Evolutionary conservation across 345 rosid species (phyloP), one percentile per base, ranked within the genome.

Genomic region (Eutrema japonicum): DNA sequence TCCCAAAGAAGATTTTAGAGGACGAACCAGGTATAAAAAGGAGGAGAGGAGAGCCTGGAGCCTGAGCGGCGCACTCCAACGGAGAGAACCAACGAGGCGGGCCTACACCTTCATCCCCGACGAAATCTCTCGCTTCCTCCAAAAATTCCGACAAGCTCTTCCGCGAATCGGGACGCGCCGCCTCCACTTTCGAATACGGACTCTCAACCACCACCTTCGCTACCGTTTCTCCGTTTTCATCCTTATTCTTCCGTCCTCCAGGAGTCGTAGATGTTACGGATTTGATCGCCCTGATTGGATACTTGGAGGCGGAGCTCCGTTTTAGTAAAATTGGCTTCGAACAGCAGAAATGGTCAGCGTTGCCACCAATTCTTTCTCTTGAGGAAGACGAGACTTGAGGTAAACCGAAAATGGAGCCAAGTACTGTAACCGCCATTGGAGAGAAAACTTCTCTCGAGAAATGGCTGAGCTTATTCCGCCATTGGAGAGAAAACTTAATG

Each of bases 31-130:
- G 87, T 64, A 84, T 66, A 43, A 51, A 84, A 3, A 88, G 82
- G 14, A 88, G 90, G 38, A 86, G 82, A 71, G 90, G 90, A 61
- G 83, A 83, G 45, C 65, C 51, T 7, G 26, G 66, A 37, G 74
- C 30, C 6, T 64, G 79, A 41, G 79, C 61, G 2, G 79, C 46
- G 4, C 71, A 79, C 40, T 86, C 86, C 32, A 88, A 61, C 1
- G 90, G 93, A 29, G 88, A 82, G 80, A 88, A 84, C 90, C 93
- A 88, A 60, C 93, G 85, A 42, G 93, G 90, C 38, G 85, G 88
- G 26, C 26, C 26, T 22, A 22, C 2, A 27, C 87, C 93, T 2
- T 81, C 79, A 2, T 78, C 88, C 14, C 68, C 68, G 3, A 33
- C 29, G 10, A 46, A 64, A 6, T 4, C 55, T 7, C 77, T 47